Percentiles rank a stretch among this genome's conserved stretches.
Conservation (phyloP, 2,329 filamentous ascomycete genomes). For the Fusarium albosuccineum region DNA sequence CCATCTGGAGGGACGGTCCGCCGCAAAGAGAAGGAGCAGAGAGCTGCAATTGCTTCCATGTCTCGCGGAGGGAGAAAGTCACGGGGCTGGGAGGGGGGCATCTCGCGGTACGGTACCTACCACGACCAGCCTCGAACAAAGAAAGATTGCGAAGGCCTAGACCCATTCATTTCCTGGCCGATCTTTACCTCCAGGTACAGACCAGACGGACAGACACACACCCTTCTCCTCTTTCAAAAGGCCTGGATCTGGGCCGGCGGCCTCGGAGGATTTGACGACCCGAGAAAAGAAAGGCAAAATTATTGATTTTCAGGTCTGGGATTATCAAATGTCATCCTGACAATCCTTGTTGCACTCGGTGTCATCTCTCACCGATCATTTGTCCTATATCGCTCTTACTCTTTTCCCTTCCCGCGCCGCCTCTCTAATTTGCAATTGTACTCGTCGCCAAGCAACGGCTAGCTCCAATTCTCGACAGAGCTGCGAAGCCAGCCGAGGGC, state of each 20-base stretch:
- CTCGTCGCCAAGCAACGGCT: constrained; percentile 34
- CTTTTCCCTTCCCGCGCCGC: constrained; percentile 1
- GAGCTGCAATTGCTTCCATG: not conserved
- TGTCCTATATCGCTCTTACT: constrained; percentile 4
- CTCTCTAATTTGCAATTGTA: constrained; percentile 7
- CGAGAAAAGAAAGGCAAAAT: constrained; percentile 5
- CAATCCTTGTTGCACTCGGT: constrained; percentile 26
- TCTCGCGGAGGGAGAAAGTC: constrained; percentile 25
- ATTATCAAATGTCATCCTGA: constrained; percentile 29
- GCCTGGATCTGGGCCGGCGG: constrained; percentile 2
- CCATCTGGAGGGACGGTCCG: constrained; percentile 28
- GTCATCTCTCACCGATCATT: constrained; percentile 31
- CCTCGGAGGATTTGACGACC: constrained; percentile 6
- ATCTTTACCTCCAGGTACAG: not conserved
- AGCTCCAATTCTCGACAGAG: constrained; percentile 23
- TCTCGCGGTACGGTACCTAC: too few relatives aligned
- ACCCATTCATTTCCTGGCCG: constrained; percentile 2
- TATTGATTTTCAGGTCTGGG: constrained; percentile 10
- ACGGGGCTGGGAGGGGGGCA: constrained; percentile 29
- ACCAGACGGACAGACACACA: not conserved
- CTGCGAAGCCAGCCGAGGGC: constrained; percentile 14
- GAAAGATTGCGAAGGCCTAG: not conserved
- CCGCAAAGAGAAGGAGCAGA: constrained; percentile 3
- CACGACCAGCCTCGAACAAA: constrained; percentile 7
- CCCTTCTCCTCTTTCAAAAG: not conserved